Percentiles rank a stretch among this genome's conserved stretches.
Conservation (phyloP, 768 basidiomycete species). For the Lepiota subincarnata region DNA sequence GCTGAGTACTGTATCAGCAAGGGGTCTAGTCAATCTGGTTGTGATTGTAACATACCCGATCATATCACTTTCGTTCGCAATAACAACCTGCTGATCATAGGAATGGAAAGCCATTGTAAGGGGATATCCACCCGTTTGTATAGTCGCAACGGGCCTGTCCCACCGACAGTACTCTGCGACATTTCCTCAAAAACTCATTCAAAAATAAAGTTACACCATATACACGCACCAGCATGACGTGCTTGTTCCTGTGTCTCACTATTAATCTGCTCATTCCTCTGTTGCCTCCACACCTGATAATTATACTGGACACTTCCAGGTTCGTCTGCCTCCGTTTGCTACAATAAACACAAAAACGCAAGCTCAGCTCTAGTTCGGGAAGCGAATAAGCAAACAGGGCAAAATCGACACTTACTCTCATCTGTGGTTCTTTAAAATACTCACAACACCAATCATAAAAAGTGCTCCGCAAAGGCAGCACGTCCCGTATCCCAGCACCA, state of each 20-base stretch:
- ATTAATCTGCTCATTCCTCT: slow-evolving; percentile 80
- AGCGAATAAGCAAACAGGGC: background rate
- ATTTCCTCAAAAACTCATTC: background rate
- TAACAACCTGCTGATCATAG: slow-evolving; percentile 83
- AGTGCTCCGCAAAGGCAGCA: slow-evolving; percentile 83
- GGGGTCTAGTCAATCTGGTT: background rate
- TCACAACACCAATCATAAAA: slow-evolving; percentile 97
- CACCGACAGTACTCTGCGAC: slow-evolving; percentile 56
- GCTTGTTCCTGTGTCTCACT: slow-evolving; percentile 67
- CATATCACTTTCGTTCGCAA: slow-evolving; percentile 83
- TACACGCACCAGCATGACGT: slow-evolving; percentile 57
- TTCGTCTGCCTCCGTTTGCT: slow-evolving; percentile 95
- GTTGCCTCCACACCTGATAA: slow-evolving; percentile 91
- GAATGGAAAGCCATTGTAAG: slow-evolving; percentile 86
- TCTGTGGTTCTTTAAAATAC: slow-evolving; percentile 98
- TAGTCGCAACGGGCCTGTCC: slow-evolving; percentile 67
- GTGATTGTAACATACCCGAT: slow-evolving; percentile 55
- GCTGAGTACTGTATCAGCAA: slow-evolving; percentile 36
- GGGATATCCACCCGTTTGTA: slow-evolving; percentile 58
- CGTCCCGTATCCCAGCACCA: slow-evolving; percentile 76
- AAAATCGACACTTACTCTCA: slow-evolving; percentile 65
- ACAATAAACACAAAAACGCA: slow-evolving; percentile 9
- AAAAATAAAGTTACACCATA: background rate
- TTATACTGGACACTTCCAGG: slow-evolving; percentile 93
- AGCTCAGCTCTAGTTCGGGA: slow-evolving; percentile 8